Conservation (phyloP, 1,284 basidiomycete genomes). For the Ceratobasidium sp. region DNA sequence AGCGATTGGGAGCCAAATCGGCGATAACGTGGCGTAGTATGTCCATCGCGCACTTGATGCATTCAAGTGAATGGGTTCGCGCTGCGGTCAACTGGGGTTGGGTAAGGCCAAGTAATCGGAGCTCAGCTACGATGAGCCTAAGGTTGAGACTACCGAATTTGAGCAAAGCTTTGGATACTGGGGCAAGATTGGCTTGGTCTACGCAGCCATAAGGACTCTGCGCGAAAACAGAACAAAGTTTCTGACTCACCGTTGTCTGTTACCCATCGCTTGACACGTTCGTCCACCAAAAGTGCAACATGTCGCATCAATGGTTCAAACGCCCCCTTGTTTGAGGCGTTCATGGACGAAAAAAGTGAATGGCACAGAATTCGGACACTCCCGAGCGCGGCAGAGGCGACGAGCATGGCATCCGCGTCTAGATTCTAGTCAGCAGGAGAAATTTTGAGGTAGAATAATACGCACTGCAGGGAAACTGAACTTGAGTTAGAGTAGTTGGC, state of each 20-base stretch:
- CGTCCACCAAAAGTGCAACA: slow-evolving; percentile 16
- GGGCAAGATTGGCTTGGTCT: slow-evolving; percentile 24
- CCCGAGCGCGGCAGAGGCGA: slow-evolving; percentile 11
- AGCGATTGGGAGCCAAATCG: slow-evolving; percentile 12
- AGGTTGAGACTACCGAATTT: slow-evolving; percentile 23
- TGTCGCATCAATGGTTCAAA: slow-evolving; percentile 32
- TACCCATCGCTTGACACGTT: slow-evolving; percentile 23
- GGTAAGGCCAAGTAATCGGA: slow-evolving; percentile 8
- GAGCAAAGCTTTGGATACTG: slow-evolving; percentile 16
- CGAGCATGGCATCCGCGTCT: slow-evolving; percentile 30
- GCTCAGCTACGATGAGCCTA: slow-evolving; percentile 22
- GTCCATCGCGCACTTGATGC: slow-evolving; percentile 38
- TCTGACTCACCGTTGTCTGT: background rate
- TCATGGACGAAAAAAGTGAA: slow-evolving; percentile 37
- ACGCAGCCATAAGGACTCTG: background rate
- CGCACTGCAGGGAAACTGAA: slow-evolving; percentile 31
- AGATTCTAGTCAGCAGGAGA: background rate
- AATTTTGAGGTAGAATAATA: background rate
- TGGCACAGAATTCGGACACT: slow-evolving; percentile 22
- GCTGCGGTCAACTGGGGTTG: slow-evolving; percentile 26
- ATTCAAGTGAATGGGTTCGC: slow-evolving; percentile 29
- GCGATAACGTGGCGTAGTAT: slow-evolving; percentile 3
- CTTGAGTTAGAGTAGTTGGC: background rate
- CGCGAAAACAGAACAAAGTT: background rate
- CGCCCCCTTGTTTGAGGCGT: slow-evolving; percentile 8